Evolutionary conservation across 306 rosid genomes (phyloP), one percentile per base, ranked within the genome.

Genomic region (Glycine soja): DNA sequence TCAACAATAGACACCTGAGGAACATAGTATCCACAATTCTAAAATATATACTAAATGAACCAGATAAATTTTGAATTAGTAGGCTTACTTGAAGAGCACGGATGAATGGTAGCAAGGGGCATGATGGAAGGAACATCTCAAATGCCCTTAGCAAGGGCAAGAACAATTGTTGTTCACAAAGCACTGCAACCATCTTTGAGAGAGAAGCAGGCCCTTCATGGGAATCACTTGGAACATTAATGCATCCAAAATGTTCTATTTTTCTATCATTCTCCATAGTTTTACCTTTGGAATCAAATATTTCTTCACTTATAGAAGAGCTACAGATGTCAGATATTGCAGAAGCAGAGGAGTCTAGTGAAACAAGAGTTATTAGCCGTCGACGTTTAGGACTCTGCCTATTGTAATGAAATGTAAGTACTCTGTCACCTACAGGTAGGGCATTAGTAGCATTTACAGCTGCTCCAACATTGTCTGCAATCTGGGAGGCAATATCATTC

Each of bases 101-200:
- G 64, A 95, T 88, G 89, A 95, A 93, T 32, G 97, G 95, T 81
- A 95, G 77, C 78, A 95, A 83, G 57, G 97, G 89, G 84, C 97
- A 91, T 36, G 99, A 95, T 46, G 99, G 99, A 86, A 95, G 97
- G 88, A 95, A 95, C 99, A 90, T 93, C 80, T 91, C 97, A 77
- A 95, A 95, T 10, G 99, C 97, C 91, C 95, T 93, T 53, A 93
- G 89, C 90, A 95, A 83, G 76, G 99, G 97, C 90, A 90, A 84
- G 84, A 91, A 95, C 76, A 95, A 84, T 54, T 87, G 89, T 74
- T 95, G 97, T 75, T 90, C 96, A 73, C 99, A 95, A 74, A 93
- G 97, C 82, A 95, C 97, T 47, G 95, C 93, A 76, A 95, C 97
- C 99, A 95, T 93, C 94, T 93, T 93, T 77, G 95, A 81, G 64